Conservation (phyloP, 2,329 filamentous ascomycete genomes). For the Raffaelea arxii region DNA sequence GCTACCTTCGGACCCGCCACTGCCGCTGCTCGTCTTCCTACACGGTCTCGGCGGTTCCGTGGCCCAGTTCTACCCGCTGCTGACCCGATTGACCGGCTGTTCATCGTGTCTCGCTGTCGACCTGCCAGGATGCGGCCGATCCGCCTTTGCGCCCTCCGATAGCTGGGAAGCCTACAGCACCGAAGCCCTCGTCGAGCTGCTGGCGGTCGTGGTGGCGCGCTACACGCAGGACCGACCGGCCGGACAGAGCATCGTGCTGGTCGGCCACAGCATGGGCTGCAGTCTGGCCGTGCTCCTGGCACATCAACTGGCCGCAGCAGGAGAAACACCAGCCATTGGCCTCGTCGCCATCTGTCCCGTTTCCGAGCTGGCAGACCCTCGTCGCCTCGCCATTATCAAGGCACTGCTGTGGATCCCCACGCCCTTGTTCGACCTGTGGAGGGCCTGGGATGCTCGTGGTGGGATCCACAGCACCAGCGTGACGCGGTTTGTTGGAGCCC, state of each 20-base stretch:
- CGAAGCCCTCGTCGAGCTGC: constrained; percentile 63
- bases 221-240: constrained; percentile 62
- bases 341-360: constrained; percentile 75
- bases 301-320: constrained; percentile 22
- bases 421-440: constrained; percentile 65
- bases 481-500: constrained; percentile 60
- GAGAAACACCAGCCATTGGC: constrained; percentile 39
- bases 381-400: constrained; percentile 39
- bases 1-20: constrained; percentile 61
- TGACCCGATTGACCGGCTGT: constrained; percentile 72
- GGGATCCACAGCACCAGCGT: constrained; percentile 73
- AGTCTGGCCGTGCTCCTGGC: constrained; percentile 66
- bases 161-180: constrained; percentile 78
- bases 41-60: constrained; percentile 90
- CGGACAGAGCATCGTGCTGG: constrained; percentile 65
- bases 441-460: constrained; percentile 69
- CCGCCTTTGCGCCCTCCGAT: constrained; percentile 57
- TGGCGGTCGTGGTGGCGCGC: constrained; percentile 64
- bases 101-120: constrained; percentile 83
- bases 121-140: constrained; percentile 80
- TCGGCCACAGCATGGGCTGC: constrained; percentile 88
- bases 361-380: constrained; percentile 49
- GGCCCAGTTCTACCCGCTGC: constrained; percentile 73
- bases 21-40: constrained; percentile 82
- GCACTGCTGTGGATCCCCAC: constrained; percentile 59